Base-by-base conservation (phyloP, 257 asterid species). In the Verbena officinalis region DNA sequence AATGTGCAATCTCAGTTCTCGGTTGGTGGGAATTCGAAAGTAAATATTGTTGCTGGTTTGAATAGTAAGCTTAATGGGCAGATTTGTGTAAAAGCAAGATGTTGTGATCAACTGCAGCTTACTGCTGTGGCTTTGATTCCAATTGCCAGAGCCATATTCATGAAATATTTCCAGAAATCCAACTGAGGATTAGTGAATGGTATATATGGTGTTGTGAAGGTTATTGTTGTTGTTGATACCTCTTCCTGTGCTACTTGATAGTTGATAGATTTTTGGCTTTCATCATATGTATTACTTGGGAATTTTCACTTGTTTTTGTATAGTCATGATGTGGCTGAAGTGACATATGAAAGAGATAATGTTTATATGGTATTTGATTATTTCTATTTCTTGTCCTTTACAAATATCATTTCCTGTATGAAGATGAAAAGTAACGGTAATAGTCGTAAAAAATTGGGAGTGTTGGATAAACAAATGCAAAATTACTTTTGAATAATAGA, bases 31-130 rank as follows among this genome's bases (percentile, higher is more conserved):
- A 67, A 59, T 60, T 80, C 76, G 38, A 77, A 70, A 49, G 4
- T 81, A 30, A 60, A 60, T 9, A 21, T 82, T 24, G 23, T 40
- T 27, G 86, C 82, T 3, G 71, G 79, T 39, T 40, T 84, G 69
- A 68, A 78, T 62, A 80, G 74, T 71, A 74, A 80, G 73, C 78
- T n/a, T 50, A 76, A 64, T 4, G 83, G 88, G 54, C 75, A 58
- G 77, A 71, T 90, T 30, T 70, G 71, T 40, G 31, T 88, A 21
- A 75, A 65, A 75, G 77, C 77, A 30, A 80, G 80, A 76, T 72
- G 81, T 33, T 84, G 83, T n/a, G 90, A 84, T 64, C 85, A 78
- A 40, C 81, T 74, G 38, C 86, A 71, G 20, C 60, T 89, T 59
- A 81, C 81, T 34, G 66, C 79, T 39, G 13, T 89, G 14, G 85